These are phyloP conservation scores for Cystofilobasidium macerans DNA, from an alignment of 768 basidiomycete genomes.

Conservation along the genomic window DNA sequence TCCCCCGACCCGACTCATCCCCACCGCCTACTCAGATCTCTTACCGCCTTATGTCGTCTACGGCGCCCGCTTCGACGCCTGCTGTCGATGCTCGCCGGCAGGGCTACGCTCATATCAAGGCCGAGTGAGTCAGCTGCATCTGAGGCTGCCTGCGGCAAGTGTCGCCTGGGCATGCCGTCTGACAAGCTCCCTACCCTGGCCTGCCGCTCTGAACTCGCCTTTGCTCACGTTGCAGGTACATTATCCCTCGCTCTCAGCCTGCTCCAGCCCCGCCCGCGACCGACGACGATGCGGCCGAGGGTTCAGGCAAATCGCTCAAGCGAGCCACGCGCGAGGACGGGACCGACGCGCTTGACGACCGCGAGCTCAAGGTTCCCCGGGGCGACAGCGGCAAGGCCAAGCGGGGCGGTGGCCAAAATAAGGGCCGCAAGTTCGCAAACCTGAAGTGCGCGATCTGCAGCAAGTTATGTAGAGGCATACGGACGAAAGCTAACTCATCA, in stretches of 20 bases:
- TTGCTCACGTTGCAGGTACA: background rate
- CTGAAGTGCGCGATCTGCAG: slow-evolving; percentile 39
- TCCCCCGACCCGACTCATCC: too few relatives aligned
- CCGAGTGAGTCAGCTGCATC: slow-evolving; percentile 41
- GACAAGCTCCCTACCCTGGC: too few relatives aligned
- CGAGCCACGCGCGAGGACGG: slow-evolving; percentile 9
- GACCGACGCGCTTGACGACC: slow-evolving; percentile 32
- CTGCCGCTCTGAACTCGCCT: background rate
- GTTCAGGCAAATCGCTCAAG: slow-evolving; percentile 40
- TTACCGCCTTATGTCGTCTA: too few relatives aligned
- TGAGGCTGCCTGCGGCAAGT: too few relatives aligned
- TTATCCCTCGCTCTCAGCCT: slow-evolving; percentile 40
- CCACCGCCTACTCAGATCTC: too few relatives aligned
- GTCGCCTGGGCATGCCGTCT: too few relatives aligned
- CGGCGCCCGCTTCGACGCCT: too few relatives aligned
- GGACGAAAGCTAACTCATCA: background rate
- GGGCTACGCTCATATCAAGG: slow-evolving; percentile 50
- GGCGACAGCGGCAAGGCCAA: slow-evolving; percentile 12
- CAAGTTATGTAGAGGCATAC: background rate
- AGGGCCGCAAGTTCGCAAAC: slow-evolving; percentile 55
- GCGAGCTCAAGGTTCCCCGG: slow-evolving; percentile 10
- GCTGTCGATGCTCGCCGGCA: slow-evolving; percentile 17
- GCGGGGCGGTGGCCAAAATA: slow-evolving; percentile 34
- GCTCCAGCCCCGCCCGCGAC: slow-evolving; percentile 31
- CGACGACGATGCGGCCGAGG: slow-evolving; percentile 59